These are phyloP conservation scores for Mesotaenium endlicherianum DNA, from an alignment of 139 green algal genomes.

Conservation along the genomic window DNA sequence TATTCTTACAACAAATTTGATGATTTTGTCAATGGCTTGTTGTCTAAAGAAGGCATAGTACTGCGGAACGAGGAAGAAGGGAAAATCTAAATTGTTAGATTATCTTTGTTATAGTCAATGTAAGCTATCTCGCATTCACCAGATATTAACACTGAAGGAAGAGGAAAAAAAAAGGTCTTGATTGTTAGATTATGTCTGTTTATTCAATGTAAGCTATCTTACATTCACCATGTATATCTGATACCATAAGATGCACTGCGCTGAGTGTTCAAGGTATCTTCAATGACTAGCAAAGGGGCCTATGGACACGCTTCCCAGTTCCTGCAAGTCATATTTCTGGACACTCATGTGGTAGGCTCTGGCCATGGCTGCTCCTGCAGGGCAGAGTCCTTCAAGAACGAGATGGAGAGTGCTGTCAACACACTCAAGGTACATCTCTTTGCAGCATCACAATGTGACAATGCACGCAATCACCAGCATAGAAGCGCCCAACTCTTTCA, in stretches of 20 bases:
- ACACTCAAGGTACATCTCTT: slow-evolving; percentile 21
- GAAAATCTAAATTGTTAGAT: neutral
- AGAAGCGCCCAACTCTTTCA: too few relatives aligned
- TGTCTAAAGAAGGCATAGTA: too few relatives aligned
- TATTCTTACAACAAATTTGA: too few relatives aligned
- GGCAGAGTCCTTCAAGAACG: slow-evolving; percentile 35
- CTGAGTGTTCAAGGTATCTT: neutral
- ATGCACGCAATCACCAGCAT: too few relatives aligned
- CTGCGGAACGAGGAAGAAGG: too few relatives aligned
- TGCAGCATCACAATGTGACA: neutral
- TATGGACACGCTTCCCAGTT: neutral
- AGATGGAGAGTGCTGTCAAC: slow-evolving; percentile 34
- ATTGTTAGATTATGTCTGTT: neutral
- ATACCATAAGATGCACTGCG: neutral
- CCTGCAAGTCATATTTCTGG: neutral
- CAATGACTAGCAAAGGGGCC: neutral
- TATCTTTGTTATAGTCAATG: neutral
- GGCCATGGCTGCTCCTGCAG: slow-evolving; percentile 17
- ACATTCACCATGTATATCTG: neutral
- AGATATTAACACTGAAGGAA: neutral
- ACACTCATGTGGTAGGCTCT: neutral
- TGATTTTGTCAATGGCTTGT: too few relatives aligned
- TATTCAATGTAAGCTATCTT: neutral
- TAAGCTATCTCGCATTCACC: neutral
- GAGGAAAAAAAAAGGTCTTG: neutral